A percentile compares a stretch with the other conserved stretches of the same genome.
These are phyloP conservation scores for Calocera cornea DNA, from an alignment of 768 basidiomycete genomes.

Conservation along the genomic window DNA sequence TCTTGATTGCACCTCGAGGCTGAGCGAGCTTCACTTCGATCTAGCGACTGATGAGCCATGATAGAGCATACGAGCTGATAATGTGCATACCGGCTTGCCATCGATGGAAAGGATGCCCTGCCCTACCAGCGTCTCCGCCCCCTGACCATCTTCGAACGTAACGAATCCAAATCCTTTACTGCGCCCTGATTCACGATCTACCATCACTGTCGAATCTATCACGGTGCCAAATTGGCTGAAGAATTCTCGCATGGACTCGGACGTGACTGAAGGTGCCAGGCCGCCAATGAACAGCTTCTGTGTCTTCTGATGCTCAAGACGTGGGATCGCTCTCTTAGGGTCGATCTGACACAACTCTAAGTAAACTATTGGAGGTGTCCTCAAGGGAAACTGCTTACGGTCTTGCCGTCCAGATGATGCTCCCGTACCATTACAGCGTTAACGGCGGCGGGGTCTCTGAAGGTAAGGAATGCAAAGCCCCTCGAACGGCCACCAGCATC, in stretches of 20 bases:
- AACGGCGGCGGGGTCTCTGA: conserved; percentile 82
- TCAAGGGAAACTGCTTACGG: conserved; percentile 43
- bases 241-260: conserved; percentile 83
- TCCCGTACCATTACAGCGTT: conserved; percentile 92
- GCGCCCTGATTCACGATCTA: conserved; percentile 86
- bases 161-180: conserved; percentile 98
- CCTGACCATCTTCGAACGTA: conserved; percentile 76
- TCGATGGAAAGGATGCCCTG: conserved; percentile 85
- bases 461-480: conserved; percentile 96
- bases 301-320: conserved; percentile 85
- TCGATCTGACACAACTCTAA: conserved; percentile 55
- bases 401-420: conserved; percentile 93
- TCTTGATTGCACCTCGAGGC: conserved; percentile 40
- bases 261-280: conserved; percentile 79
- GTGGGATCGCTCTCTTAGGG: conserved; percentile 96
- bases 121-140: conserved; percentile 76
- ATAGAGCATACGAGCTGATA: background rate
- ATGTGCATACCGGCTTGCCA: conserved; percentile 67
- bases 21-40: conserved; percentile 97
- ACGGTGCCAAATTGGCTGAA: conserved; percentile 92
- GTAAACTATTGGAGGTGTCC: background rate
- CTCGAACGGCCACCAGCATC: conserved; percentile 87
- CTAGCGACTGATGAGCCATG: conserved; percentile 29
- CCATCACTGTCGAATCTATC: conserved; percentile 96
- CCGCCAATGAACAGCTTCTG: conserved; percentile 96